A percentile compares a stretch with the other conserved stretches of the same genome.
Conservation (phyloP, 2,329 filamentous ascomycete genomes). For the Pseudogymnoascus sp. region DNA sequence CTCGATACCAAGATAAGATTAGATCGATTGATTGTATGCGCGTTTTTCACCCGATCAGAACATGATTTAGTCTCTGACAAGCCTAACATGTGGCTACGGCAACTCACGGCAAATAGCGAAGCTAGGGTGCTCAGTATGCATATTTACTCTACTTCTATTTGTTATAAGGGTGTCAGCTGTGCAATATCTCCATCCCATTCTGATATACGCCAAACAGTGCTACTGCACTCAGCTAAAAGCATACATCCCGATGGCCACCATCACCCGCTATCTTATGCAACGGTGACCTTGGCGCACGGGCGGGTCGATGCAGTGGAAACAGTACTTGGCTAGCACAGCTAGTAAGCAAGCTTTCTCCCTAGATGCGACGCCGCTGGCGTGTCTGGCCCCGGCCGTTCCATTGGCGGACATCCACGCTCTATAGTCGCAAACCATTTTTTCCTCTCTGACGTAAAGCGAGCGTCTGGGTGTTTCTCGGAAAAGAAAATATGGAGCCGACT, state of each 20-base stretch:
- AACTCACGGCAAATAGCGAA: background rate
- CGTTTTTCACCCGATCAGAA: background rate
- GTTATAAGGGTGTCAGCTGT: conserved; percentile 3
- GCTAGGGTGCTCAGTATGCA: background rate
- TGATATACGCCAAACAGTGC: background rate
- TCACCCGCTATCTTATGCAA: background rate
- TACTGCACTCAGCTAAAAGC: background rate
- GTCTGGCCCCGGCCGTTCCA: background rate
- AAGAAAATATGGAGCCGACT: conserved; percentile 1
- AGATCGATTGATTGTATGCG: conserved; percentile 6
- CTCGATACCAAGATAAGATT: background rate
- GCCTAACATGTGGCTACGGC: background rate
- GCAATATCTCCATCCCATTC: background rate
- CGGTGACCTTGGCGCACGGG: background rate
- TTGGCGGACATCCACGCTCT: background rate
- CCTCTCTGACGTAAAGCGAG: background rate
- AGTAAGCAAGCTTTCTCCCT: background rate
- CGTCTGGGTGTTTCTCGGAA: conserved; percentile 2
- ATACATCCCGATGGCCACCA: background rate
- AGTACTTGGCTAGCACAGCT: background rate
- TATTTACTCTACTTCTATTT: background rate
- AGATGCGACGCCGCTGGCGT: background rate
- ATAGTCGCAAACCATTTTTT: background rate
- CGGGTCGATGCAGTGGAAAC: background rate
- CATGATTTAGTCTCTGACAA: background rate